Percentiles rank a stretch among this genome's conserved stretches.
These are phyloP conservation scores for Irpex sp. DNA, from an alignment of 1,284 basidiomycete genomes.

Conservation along the genomic window DNA sequence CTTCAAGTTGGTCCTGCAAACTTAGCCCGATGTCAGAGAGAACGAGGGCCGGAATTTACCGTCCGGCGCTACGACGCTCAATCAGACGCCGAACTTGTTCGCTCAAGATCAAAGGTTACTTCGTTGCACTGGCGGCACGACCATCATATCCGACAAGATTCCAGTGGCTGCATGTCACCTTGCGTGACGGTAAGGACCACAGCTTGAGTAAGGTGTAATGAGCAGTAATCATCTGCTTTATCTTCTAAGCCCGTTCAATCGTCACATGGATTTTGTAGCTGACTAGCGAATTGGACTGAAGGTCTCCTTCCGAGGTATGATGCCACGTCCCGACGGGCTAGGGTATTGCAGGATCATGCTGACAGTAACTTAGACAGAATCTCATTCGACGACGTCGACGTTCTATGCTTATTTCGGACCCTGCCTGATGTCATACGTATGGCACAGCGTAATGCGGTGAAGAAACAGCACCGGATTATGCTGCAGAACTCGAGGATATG, in stretches of 20 bases:
- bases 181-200: neutral
- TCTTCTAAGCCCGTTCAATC: neutral
- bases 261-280: neutral
- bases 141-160: neutral
- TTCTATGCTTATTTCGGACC: neutral
- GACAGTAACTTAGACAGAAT: neutral
- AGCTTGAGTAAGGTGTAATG: neutral
- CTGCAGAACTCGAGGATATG: neutral
- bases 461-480: slow-evolving; percentile 1
- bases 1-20: neutral
- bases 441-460: neutral
- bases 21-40: neutral
- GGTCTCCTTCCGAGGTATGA: neutral
- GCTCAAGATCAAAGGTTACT: too few species aligned
- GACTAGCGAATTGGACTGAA: neutral
- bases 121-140: neutral
- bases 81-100: neutral
- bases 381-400: neutral
- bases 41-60: slow-evolving; percentile 4
- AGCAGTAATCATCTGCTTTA: neutral
- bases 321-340: neutral
- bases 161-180: neutral
- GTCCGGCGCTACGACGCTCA: neutral
- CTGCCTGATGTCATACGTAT: neutral
- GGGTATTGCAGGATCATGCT: neutral